These are phyloP conservation scores for Mortierella sp. DNA, from an alignment of 371 early-diverging fungal genomes.

Conservation along the genomic window DNA sequence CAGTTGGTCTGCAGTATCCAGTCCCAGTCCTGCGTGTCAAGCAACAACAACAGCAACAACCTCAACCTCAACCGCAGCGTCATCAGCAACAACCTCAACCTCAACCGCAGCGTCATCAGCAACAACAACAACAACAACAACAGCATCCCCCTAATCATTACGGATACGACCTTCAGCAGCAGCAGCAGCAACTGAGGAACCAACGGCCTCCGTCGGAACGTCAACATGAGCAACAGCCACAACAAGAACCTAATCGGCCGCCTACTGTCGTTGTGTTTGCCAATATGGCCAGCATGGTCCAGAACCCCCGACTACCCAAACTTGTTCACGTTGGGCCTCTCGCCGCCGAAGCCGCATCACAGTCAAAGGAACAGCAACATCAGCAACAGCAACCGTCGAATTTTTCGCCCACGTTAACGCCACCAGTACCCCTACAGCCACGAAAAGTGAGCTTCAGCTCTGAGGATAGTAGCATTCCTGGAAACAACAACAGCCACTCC, in stretches of 20 bases:
- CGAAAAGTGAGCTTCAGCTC: background rate
- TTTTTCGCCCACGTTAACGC: background rate
- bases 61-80: background rate
- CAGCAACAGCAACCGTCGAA: conserved; percentile 6
- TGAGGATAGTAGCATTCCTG: too few species aligned
- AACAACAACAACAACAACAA: conserved; percentile 8
- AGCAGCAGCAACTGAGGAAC: conserved; percentile 6
- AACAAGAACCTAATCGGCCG: conserved; percentile 2
- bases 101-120: conserved; percentile 9
- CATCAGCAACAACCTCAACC: background rate
- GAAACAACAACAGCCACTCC: too few species aligned
- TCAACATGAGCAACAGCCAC: background rate
- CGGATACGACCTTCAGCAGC: conserved; percentile 22
- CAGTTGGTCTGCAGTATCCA: too few species aligned
- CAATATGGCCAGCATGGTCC: background rate
- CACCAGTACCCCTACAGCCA: conserved; percentile 1
- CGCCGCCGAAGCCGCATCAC: background rate
- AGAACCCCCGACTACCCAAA: background rate
- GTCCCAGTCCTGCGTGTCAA: too few species aligned
- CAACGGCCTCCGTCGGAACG: background rate
- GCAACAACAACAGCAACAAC: background rate
- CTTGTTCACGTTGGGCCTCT: background rate
- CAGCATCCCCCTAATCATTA: conserved; percentile 23
- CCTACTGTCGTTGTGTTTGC: too few species aligned
- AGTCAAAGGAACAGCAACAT: background rate